Conservation (phyloP, 2,329 filamentous ascomycete species). For the Paradendryphiella salina region DNA sequence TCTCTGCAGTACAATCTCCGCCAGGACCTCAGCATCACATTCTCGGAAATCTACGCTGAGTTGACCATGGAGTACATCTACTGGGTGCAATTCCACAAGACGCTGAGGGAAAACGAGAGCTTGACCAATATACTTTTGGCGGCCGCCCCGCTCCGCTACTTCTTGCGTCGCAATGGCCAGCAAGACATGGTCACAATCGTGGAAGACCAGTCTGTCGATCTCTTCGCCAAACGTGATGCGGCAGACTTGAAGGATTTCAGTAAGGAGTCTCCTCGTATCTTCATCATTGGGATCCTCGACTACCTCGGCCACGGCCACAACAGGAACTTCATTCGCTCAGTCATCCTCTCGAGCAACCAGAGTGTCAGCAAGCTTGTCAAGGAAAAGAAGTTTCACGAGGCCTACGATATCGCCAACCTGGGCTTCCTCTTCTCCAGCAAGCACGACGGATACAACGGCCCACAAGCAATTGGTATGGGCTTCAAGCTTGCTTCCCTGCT, state of each 20-base stretch:
- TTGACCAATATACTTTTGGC: slow-evolving; percentile 42
- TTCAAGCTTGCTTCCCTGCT: slow-evolving; percentile 45
- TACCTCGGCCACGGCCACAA: slow-evolving; percentile 36
- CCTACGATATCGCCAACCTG: slow-evolving; percentile 42
- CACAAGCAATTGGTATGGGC: slow-evolving; percentile 43
- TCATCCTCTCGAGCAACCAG: slow-evolving; percentile 35
- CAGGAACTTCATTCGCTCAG: slow-evolving; percentile 35
- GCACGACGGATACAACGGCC: slow-evolving; percentile 39
- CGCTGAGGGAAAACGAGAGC: slow-evolving; percentile 43
- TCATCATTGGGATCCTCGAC: slow-evolving; percentile 37
- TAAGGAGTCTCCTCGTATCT: slow-evolving; percentile 38
- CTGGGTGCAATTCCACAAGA: slow-evolving; percentile 38
- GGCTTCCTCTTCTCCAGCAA: slow-evolving; percentile 39
- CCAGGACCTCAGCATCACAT: slow-evolving; percentile 44
- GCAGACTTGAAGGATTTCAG: slow-evolving; percentile 33
- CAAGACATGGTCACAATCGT: slow-evolving; percentile 30
- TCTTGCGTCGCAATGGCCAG: slow-evolving; percentile 29
- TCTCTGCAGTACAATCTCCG: slow-evolving; percentile 52
- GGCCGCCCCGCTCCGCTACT: slow-evolving; percentile 39
- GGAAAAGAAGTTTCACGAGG: slow-evolving; percentile 39
- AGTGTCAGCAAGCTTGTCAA: slow-evolving; percentile 31
- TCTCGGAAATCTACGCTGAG: slow-evolving; percentile 52
- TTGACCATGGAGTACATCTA: slow-evolving; percentile 46
- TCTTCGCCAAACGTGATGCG: slow-evolving; percentile 37
- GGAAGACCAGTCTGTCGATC: slow-evolving; percentile 32